A percentile compares a stretch with the other conserved stretches of the same genome.
Evolutionary conservation across 1,284 basidiomycete genomes (phyloP).

Genomic region (Austroboletus niveus): DNA sequence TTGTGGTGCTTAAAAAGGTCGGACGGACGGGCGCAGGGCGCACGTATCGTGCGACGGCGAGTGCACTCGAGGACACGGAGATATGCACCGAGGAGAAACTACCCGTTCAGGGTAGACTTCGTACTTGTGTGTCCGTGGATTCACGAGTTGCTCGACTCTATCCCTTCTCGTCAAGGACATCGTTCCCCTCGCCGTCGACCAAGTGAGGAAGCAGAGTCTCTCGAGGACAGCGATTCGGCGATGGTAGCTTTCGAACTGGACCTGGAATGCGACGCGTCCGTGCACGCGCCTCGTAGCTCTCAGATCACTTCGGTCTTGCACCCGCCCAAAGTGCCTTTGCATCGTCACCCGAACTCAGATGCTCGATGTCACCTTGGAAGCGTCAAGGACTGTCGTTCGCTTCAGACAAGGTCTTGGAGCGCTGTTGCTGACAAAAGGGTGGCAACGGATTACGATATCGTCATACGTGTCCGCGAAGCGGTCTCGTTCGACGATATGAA

Average conservation of each 20-base stretch:
- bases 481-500: constrained; percentile 7
- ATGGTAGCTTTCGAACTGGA: not conserved
- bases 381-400: constrained; percentile 8
- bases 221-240: constrained; percentile 1
- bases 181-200: too few relatives aligned
- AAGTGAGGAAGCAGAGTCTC: not conserved
- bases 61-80: constrained; percentile 11
- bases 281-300: not conserved
- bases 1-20: not conserved
- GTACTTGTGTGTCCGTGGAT: constrained; percentile 23
- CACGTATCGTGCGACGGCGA: constrained; percentile 2
- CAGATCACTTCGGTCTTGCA: not conserved
- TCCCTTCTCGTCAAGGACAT: not conserved
- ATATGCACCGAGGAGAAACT: constrained; percentile 5
- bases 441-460: constrained; percentile 4
- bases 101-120: not conserved
- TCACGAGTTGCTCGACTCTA: constrained; percentile 6
- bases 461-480: not conserved
- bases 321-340: too few relatives aligned
- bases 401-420: constrained; percentile 7
- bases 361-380: not conserved
- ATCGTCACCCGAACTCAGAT: not conserved
- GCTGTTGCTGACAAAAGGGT: constrained; percentile 18
- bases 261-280: not conserved
- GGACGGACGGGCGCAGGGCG: not conserved